Evolutionary conservation across 2,329 filamentous ascomycete genomes (phyloP).

Genomic region (Bipolaris cookei): DNA sequence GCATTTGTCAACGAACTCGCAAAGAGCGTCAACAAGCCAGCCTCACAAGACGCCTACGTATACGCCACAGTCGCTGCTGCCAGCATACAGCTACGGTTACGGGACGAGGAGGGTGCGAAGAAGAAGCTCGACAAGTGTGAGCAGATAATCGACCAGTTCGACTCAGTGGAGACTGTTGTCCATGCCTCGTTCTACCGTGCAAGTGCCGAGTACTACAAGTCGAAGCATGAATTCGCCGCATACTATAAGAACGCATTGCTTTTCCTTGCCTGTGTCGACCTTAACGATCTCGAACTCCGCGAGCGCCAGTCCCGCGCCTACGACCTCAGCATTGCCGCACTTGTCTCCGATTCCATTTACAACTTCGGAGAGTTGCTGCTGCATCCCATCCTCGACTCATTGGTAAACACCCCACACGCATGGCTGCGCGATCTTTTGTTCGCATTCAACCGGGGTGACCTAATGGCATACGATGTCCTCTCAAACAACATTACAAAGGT

Average conservation of each 20-base stretch:
- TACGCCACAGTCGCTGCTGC: constrained; percentile 92
- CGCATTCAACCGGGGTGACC: constrained; percentile 94
- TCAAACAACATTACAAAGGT: constrained; percentile 82
- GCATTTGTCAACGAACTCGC: constrained; percentile 82
- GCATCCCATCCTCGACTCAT: constrained; percentile 90
- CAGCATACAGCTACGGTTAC: constrained; percentile 80
- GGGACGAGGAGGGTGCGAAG: constrained; percentile 80
- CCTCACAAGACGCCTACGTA: constrained; percentile 93
- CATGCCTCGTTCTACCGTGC: constrained; percentile 96
- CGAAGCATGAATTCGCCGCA: constrained; percentile 88
- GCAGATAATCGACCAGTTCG: constrained; percentile 86
- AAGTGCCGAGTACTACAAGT: constrained; percentile 92
- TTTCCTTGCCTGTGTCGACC: constrained; percentile 94
- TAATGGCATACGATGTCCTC: constrained; percentile 83
- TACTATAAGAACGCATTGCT: constrained; percentile 98
- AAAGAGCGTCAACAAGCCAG: constrained; percentile 87
- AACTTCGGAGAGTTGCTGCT: constrained; percentile 99
- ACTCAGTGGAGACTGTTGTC: constrained; percentile 93
- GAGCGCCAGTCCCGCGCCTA: constrained; percentile 87
- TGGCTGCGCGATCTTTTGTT: constrained; percentile 97
- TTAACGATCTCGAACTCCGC: constrained; percentile 72
- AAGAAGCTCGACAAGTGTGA: constrained; percentile 88
- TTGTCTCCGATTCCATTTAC: constrained; percentile 95
- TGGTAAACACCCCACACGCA: constrained; percentile 74
- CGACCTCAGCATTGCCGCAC: constrained; percentile 87